Evolutionary conservation across 225 moss, liverwort and hornwort species (phyloP).

Genomic region (Antitrichia curtipendula): DNA sequence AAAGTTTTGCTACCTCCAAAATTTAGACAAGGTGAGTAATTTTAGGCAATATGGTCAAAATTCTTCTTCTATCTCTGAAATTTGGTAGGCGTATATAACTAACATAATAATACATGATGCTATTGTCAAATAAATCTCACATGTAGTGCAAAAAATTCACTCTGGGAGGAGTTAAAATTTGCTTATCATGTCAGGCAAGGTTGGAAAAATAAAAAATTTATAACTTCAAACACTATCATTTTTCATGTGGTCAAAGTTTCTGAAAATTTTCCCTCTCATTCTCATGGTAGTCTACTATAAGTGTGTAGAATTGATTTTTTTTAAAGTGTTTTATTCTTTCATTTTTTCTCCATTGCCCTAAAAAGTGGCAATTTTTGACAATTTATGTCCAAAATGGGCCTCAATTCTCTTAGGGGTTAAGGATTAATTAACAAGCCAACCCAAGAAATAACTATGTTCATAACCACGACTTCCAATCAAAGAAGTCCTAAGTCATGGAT

Average conservation of each 20-base stretch:
- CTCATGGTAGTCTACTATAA: too few relatives aligned
- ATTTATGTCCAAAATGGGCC: rapidly evolving
- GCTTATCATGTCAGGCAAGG: rapidly evolving
- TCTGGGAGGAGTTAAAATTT: background rate
- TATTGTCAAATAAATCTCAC: background rate
- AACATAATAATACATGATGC: background rate
- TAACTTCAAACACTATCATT: background rate
- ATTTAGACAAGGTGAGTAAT: rapidly evolving
- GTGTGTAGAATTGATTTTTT: background rate
- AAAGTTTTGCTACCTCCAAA: rapidly evolving
- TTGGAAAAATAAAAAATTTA: background rate
- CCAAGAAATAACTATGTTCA: rapidly evolving
- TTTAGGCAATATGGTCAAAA: rapidly evolving
- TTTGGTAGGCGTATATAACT: too few relatives aligned
- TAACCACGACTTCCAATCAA: background rate
- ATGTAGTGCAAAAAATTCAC: too few relatives aligned
- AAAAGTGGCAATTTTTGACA: background rate
- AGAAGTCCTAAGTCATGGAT: background rate
- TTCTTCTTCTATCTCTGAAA: rapidly evolving
- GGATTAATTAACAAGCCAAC: too few relatives aligned
- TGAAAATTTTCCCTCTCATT: background rate
- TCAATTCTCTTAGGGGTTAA: rapidly evolving
- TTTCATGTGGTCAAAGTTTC: background rate
- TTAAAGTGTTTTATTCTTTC: background rate
- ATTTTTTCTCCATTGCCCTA: background rate